Evolutionary conservation across 805 yeast species (phyloP), one percentile per base, ranked within the genome.

Genomic region (Hanseniaspora mollemarum): DNA sequence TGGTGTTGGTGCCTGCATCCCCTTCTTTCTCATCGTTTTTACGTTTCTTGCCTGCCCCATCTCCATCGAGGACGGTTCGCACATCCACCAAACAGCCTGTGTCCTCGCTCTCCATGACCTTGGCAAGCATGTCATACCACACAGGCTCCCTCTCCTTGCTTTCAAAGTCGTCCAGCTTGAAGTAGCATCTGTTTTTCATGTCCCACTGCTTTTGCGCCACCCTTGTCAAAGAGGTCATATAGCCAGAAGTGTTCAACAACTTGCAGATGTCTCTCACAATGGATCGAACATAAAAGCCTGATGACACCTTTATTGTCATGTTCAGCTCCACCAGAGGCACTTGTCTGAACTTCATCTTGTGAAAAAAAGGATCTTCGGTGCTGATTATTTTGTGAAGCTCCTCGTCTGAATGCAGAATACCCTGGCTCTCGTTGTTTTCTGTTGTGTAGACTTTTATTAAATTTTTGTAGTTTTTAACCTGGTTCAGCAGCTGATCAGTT

Each of bases 231-330:
- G 78, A 79, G 8, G 83, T 95, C 95, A 92, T 88, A 60, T 87
- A 87, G 0, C 95, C 86, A 24, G 85, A 77, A 0, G 88, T 78
- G 16, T 82, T 80, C 61, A 88, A 67, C 0, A 90, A 83, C 54
- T 83, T 75, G 1, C 95, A 97, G 40, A 85, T 71, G 60, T 92
- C 99, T 65, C 94, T 86, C 44, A 92, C 73, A 49, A 92, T 68
- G 2, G 96, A 83, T 57, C 99, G 74, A 44, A 92, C 87, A 60
- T 92, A 92, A 0, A 97, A 92, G 1, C 99, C 99, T 0, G 96
- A 87, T 1, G 95, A 83, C 0, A 90, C 98, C 32, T 76, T 74
- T 3, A 94, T 77, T 15, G 73, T 75, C 57, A 92, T 77, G 58
- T 83, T 88, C 21, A 51, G 25, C 13, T 40, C 40, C 24, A 90